Percentiles rank a stretch among this genome's conserved stretches.
phyloP scores from a whole-genome alignment of 1,284 basidiomycete genomes.

The Cryptococcus sp. region DNA sequence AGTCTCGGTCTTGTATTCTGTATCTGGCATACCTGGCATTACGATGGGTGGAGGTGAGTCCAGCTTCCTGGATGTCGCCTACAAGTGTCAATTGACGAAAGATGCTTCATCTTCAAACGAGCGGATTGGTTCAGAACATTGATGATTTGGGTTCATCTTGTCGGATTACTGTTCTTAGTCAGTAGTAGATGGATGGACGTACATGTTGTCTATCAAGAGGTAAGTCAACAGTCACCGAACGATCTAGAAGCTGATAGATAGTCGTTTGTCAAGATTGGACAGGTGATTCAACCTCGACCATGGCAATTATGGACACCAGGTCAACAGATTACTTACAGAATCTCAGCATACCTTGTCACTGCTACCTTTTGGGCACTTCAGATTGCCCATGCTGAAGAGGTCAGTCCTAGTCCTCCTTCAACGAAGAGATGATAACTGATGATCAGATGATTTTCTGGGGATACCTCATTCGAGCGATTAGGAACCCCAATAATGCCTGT shows the following conservation, averaged over 20 bases:
- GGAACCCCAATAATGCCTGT: slow-evolving; percentile 12
- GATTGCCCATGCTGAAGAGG: slow-evolving; percentile 32
- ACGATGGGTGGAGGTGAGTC: slow-evolving; percentile 27
- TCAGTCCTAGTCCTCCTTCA: slow-evolving; percentile 3
- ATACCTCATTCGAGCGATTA: slow-evolving; percentile 25
- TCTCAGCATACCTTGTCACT: background rate
- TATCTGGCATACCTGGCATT: slow-evolving; percentile 36
- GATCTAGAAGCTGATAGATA: background rate
- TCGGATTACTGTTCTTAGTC: slow-evolving; percentile 11
- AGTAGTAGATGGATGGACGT: slow-evolving; percentile 18
- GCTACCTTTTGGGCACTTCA: slow-evolving; percentile 10
- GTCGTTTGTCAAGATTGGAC: background rate
- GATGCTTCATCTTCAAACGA: slow-evolving; percentile 24
- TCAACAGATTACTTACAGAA: background rate
- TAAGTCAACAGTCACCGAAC: slow-evolving; percentile 3
- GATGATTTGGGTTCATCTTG: slow-evolving; percentile 22
- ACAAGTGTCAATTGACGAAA: background rate
- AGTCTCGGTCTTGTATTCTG: slow-evolving; percentile 21
- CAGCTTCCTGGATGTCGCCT: background rate
- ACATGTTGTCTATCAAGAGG: slow-evolving; percentile 24
- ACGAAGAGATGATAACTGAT: background rate
- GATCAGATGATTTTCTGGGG: slow-evolving; percentile 29
- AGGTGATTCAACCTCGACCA: background rate
- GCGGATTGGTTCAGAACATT: slow-evolving; percentile 29
- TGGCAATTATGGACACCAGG: background rate